Evolutionary conservation across 768 basidiomycete genomes (phyloP), one percentile per base, ranked within the genome.

Genomic region (Tylopilus rubrobrunneus): DNA sequence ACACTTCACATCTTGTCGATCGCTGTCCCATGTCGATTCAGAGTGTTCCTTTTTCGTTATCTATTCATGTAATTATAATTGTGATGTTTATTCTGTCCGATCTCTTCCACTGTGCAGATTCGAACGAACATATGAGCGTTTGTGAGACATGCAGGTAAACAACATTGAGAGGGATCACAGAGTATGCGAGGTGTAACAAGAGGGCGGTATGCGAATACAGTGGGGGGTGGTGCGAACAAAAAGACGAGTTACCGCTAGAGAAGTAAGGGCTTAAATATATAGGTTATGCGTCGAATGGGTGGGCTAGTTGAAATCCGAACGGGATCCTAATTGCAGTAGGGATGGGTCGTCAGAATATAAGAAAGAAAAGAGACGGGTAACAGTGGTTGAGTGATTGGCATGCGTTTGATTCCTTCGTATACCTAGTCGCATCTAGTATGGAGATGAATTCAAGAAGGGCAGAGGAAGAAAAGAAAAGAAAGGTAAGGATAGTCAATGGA

Each of bases 31-130:
- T 62, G 53, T 59, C 40, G 14, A 37, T 15, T 15, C 14, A 2
- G 11, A 29, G 8, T 14, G 34, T 37, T 34, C 40, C 25, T 42
- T 23, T 27, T 37, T 7, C 11, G 5, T 48, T 69, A 70, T 65
- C 56, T 66, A 70, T 62, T 59, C 58, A 28, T 68, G 67, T 68
- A 68, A 68, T 63, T 57, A 55, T 53, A 47, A n/a, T 4, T n/a
- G 33, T 12, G 33, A 34, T 12, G 11, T 17, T 2, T 17, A 17
- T 37, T 17, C 15, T 37, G 36, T 17, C 36, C 15, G 17, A 14
- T 37, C 10, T 31, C 29, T 37, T 37, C 15, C 14, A 17, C 15
- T 17, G 15, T 12, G 33, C 33, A 36, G 11, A 36, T 12, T 15
- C 34, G 34, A 17, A 37, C 36, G 36, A 17, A 15, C 17, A 37